Conservation (phyloP, 2,329 filamentous ascomycete genomes). For the Karstenula rhodostoma region DNA sequence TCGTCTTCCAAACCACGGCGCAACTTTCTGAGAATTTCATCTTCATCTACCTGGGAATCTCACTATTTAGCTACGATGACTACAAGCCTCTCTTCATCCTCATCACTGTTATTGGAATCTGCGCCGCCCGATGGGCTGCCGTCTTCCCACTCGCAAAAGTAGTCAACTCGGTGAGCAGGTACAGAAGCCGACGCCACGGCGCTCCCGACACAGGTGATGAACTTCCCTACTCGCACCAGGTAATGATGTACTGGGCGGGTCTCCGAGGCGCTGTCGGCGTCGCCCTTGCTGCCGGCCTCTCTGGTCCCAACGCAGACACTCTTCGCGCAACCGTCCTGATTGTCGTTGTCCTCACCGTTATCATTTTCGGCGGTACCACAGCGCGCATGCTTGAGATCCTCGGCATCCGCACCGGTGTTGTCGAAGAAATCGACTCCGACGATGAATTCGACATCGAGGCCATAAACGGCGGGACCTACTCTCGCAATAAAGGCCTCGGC, state of each 20-base stretch:
- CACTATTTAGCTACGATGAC: slow-evolving; percentile 89
- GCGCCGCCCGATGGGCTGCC: slow-evolving; percentile 88
- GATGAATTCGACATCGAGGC: slow-evolving; percentile 97
- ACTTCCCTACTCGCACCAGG: slow-evolving; percentile 92
- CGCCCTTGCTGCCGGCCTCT: slow-evolving; percentile 86
- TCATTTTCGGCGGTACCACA: slow-evolving; percentile 97
- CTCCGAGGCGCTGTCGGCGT: slow-evolving; percentile 95
- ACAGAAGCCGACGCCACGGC: slow-evolving; percentile 79
- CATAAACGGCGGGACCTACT: slow-evolving; percentile 72
- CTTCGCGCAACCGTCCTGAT: slow-evolving; percentile 95
- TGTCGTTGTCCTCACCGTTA: slow-evolving; percentile 95
- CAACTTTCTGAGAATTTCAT: slow-evolving; percentile 99
- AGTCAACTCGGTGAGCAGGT: slow-evolving; percentile 93
- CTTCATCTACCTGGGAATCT: slow-evolving; percentile 97
- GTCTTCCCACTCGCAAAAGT: slow-evolving; percentile 90
- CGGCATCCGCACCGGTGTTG: slow-evolving; percentile 93
- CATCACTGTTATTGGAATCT: slow-evolving; percentile 89
- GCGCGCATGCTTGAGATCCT: slow-evolving; percentile 97
- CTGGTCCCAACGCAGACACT: slow-evolving; percentile 80
- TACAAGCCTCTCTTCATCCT: slow-evolving; percentile 97
- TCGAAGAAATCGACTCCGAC: slow-evolving; percentile 96
- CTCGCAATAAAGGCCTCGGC: slow-evolving; percentile 78
- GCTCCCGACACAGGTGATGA: slow-evolving; percentile 78
- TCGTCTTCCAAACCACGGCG: slow-evolving; percentile 92
- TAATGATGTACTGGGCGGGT: slow-evolving; percentile 99